Evolutionary conservation across 495 filamentous ascomycete species (phyloP).

Genomic region (Penicillium pancosmium): DNA sequence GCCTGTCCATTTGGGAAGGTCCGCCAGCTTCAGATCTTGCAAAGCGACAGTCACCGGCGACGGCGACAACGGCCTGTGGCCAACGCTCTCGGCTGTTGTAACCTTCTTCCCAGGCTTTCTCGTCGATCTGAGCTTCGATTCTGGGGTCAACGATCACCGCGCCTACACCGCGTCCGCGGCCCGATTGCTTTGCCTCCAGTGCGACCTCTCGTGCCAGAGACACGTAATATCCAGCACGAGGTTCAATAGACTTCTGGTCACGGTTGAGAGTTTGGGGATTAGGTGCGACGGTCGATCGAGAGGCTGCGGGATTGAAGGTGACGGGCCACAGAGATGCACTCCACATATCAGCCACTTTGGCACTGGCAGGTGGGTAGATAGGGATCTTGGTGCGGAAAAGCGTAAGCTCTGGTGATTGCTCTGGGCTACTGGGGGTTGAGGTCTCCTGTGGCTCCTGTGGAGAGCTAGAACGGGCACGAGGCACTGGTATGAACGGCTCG

Average conservation of each 20-base stretch:
- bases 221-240: slow-evolving; percentile 59
- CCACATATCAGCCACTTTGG: slow-evolving; percentile 64
- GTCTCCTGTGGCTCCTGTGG: background rate
- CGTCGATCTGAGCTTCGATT: slow-evolving; percentile 34
- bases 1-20: slow-evolving; percentile 27
- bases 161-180: slow-evolving; percentile 70
- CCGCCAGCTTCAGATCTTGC: slow-evolving; percentile 47
- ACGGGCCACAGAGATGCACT: slow-evolving; percentile 81
- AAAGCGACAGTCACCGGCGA: slow-evolving; percentile 80
- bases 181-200: slow-evolving; percentile 51
- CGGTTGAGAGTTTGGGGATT: slow-evolving; percentile 62
- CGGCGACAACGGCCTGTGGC: slow-evolving; percentile 59
- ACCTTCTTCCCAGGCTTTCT: slow-evolving; percentile 28
- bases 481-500: slow-evolving; percentile 36
- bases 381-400: background rate
- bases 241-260: slow-evolving; percentile 58
- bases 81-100: slow-evolving; percentile 22
- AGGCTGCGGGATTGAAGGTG: slow-evolving; percentile 79
- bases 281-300: slow-evolving; percentile 40
- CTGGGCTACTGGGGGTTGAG: slow-evolving; percentile 63
- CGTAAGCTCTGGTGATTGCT: background rate
- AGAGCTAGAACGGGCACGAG: background rate
- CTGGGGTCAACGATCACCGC: slow-evolving; percentile 77
- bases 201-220: slow-evolving; percentile 68
- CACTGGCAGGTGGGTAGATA: background rate